phyloP scores from a whole-genome alignment of 257 asterid species.

The Thymus quinquecostatus region DNA sequence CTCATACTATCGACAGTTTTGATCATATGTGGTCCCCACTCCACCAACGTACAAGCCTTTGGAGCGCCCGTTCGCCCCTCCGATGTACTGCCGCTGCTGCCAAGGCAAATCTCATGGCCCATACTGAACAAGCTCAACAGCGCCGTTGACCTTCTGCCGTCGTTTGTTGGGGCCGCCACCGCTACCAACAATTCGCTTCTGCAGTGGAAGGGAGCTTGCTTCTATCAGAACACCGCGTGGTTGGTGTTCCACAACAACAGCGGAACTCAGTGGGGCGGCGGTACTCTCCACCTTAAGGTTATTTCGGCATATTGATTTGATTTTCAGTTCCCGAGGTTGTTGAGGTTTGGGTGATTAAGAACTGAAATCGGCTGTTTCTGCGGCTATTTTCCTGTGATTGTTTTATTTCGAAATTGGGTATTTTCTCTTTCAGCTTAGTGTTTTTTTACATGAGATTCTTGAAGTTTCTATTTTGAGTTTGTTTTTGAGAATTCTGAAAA shows the following conservation, averaged over 20 bases:
- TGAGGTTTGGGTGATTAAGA: constrained; percentile 9
- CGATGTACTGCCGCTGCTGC: constrained; percentile 72
- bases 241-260: constrained; percentile 70
- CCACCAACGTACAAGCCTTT: constrained; percentile 42
- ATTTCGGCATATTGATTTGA: neutral
- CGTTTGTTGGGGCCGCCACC: constrained; percentile 62
- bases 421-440: neutral
- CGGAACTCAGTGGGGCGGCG: constrained; percentile 75
- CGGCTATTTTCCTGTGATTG: constrained; percentile 15
- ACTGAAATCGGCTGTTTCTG: constrained; percentile 17
- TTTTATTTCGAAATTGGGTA: neutral
- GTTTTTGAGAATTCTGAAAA: constrained; percentile 6
- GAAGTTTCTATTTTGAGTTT: constrained; percentile 1
- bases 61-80: constrained; percentile 56
- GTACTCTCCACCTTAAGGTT: constrained; percentile 87
- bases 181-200: constrained; percentile 38
- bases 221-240: constrained; percentile 75
- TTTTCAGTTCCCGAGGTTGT: constrained; percentile 7
- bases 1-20: constrained; percentile 30
- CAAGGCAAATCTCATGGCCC: constrained; percentile 78
- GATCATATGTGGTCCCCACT: constrained; percentile 25
- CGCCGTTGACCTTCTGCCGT: constrained; percentile 78
- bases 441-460: neutral
- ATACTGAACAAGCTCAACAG: constrained; percentile 53
- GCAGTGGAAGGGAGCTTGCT: constrained; percentile 86